Conservation (phyloP, 768 basidiomycete species). For the Tylopilus vinaceipallidus region DNA sequence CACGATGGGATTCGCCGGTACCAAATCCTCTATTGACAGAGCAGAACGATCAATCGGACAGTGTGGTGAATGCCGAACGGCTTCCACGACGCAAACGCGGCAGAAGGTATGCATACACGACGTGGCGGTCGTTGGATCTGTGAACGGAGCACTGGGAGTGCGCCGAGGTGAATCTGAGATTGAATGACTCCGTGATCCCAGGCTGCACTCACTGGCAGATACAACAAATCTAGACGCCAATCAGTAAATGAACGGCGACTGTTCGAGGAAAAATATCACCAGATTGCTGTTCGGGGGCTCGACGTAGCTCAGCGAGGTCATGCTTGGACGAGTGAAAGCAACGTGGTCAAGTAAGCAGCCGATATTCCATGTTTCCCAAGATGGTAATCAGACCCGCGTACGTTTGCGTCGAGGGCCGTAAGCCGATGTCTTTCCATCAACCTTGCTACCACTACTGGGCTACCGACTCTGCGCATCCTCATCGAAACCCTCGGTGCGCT, state of each 20-base stretch:
- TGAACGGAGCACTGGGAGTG: constrained; percentile 59
- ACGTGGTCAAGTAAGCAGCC: constrained; percentile 9
- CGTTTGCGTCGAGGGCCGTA: constrained; percentile 25
- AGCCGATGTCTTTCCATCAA: too few relatives aligned
- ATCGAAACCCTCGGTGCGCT: too few relatives aligned
- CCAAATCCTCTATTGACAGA: constrained; percentile 55
- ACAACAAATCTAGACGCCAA: constrained; percentile 60
- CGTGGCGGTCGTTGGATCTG: constrained; percentile 69
- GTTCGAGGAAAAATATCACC: constrained; percentile 38
- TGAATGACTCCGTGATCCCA: not conserved
- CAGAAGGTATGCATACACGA: constrained; percentile 89
- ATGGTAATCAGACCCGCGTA: constrained; percentile 13
- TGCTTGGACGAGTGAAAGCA: constrained; percentile 7
- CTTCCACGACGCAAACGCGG: constrained; percentile 70
- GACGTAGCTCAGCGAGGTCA: constrained; percentile 48
- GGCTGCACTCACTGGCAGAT: constrained; percentile 57
- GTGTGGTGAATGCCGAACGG: constrained; percentile 62
- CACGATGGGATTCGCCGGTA: constrained; percentile 70
- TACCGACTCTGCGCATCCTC: too few relatives aligned
- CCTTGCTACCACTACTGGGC: too few relatives aligned
- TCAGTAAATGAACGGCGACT: not conserved
- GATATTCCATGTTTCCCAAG: constrained; percentile 3
- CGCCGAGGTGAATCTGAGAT: constrained; percentile 9
- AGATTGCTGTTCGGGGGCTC: constrained; percentile 65
- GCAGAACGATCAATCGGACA: constrained; percentile 86